Base-by-base conservation (phyloP, 768 basidiomycete species). In the Lyophyllum semitale region DNA sequence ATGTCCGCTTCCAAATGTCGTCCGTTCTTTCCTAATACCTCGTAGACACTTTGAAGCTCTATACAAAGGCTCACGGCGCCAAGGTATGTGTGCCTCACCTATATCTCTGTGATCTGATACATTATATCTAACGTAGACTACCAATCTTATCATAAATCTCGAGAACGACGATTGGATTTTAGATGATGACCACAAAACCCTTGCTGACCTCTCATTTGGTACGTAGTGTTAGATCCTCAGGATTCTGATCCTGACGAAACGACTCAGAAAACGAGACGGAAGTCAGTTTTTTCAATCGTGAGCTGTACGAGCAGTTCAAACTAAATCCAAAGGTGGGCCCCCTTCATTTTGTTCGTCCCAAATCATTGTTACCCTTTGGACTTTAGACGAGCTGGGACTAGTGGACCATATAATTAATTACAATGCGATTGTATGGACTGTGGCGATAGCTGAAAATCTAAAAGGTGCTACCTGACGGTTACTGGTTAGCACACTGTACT, bases 261-360 rank as follows among this genome's bases (percentile, higher is more conserved):
- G n/a, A n/a, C n/a, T 15, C 58, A 98, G 96, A 97, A 71, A 96
- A 98, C 67, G 96, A 99, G 71, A 91, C 91, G 0, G 96, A 99
- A 74, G 80, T 95, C 59, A 95, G 92, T 67, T 89, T 96, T 72
- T 98, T 98, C 77, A 88, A 88, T 63, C 76, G 81, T 26, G 77
- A 81, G 41, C 73, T 82, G 17, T 98, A 98, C 63, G 84, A 92
- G 27, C 73, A 72, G 29, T 99, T 94, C 82, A 91, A 91, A 70
- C 60, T 76, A 43, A 79, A 96, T 68, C 97, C 96, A 13, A 83
- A 88, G 76, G 94, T 93, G 53, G n/a, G 68, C 35, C 23, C 8
- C 37, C 27, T 12, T 23, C 17, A 23, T 32, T 37, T 4, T 4
- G 8, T 26, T 26, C 3, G 35, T 30, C 44, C 18, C 22, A 43